A percentile compares a stretch with the other conserved stretches of the same genome.
Evolutionary conservation across 106 monocot genomes (phyloP).

Genomic region (Hemerocallis citrina): DNA sequence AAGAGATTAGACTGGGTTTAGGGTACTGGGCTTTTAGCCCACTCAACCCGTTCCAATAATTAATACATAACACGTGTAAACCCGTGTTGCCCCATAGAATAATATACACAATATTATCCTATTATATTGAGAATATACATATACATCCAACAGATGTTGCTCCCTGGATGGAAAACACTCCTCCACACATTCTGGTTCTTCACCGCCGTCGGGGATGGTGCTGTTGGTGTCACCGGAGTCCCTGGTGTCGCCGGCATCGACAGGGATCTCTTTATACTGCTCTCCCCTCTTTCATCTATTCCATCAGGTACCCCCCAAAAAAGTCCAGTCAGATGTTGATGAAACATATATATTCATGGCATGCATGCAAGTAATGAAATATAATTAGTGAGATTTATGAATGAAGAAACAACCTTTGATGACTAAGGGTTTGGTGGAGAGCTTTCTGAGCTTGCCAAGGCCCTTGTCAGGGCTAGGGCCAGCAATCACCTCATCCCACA

Average conservation of each 20-base stretch:
- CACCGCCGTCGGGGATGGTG: slow-evolving; percentile 31
- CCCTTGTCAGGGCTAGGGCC: slow-evolving; percentile 83
- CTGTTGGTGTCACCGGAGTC: slow-evolving; percentile 29
- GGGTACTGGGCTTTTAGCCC: too few species aligned
- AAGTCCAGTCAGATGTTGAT: not conserved
- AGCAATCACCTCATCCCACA: slow-evolving; percentile 91
- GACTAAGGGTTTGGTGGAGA: slow-evolving; percentile 14
- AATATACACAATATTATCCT: too few species aligned
- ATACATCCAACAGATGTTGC: too few species aligned
- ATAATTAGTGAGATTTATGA: too few species aligned
- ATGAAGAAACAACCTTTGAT: slow-evolving; percentile 17
- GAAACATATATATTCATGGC: not conserved
- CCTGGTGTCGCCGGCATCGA: slow-evolving; percentile 32
- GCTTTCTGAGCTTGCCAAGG: slow-evolving; percentile 64
- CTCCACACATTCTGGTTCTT: slow-evolving; percentile 74
- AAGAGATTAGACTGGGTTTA: too few species aligned
- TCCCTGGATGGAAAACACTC: slow-evolving; percentile 94
- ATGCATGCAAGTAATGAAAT: too few species aligned
- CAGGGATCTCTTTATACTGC: slow-evolving; percentile 13
- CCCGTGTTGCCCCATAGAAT: too few species aligned
- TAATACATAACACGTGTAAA: too few species aligned
- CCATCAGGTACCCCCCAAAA: too few species aligned
- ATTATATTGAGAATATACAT: too few species aligned
- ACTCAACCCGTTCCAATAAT: too few species aligned
- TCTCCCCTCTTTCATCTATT: slow-evolving; percentile 15